These are phyloP conservation scores for Cucurbita pepo DNA, from an alignment of 306 rosid genomes.

Conservation along the genomic window DNA sequence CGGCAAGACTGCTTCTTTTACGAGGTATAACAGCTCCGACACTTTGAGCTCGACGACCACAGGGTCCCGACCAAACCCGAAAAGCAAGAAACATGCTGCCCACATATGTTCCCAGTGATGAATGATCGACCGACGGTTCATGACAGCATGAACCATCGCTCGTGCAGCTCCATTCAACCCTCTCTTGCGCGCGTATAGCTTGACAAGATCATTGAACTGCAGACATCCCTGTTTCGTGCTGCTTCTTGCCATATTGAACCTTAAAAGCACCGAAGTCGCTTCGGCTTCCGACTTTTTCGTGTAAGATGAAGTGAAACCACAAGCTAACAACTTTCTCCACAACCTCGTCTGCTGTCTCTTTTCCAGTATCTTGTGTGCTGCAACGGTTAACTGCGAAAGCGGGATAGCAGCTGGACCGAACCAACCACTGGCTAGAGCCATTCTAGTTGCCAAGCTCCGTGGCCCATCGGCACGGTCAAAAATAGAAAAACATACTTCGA, in stretches of 20 bases:
- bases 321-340: slow-evolving; percentile 37
- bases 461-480: slow-evolving; percentile 88
- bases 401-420: slow-evolving; percentile 70
- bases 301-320: slow-evolving; percentile 47
- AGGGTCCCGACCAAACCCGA: slow-evolving; percentile 69
- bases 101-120: slow-evolving; percentile 54
- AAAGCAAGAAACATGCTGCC: slow-evolving; percentile 73
- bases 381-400: slow-evolving; percentile 34
- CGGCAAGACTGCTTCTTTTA: slow-evolving; percentile 56
- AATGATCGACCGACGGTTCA: slow-evolving; percentile 33
- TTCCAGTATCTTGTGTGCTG: slow-evolving; percentile 61
- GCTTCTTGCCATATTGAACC: slow-evolving; percentile 58
- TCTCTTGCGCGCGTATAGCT: slow-evolving; percentile 52
- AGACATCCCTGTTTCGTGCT: slow-evolving; percentile 40
- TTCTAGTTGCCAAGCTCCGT: slow-evolving; percentile 71
- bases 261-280: slow-evolving; percentile 68
- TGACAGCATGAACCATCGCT: slow-evolving; percentile 62
- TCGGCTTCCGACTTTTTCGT: slow-evolving; percentile 53
- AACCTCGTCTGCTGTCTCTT: slow-evolving; percentile 28
- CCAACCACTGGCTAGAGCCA: slow-evolving; percentile 79
- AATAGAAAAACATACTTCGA: slow-evolving; percentile 82
- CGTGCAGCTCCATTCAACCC: slow-evolving; percentile 40
- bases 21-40: slow-evolving; percentile 38
- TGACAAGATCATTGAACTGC: slow-evolving; percentile 45
- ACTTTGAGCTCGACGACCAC: slow-evolving; percentile 59